Base-by-base conservation (phyloP, 176 grass and related monocot genomes). In the Oropetium thomaeum region DNA sequence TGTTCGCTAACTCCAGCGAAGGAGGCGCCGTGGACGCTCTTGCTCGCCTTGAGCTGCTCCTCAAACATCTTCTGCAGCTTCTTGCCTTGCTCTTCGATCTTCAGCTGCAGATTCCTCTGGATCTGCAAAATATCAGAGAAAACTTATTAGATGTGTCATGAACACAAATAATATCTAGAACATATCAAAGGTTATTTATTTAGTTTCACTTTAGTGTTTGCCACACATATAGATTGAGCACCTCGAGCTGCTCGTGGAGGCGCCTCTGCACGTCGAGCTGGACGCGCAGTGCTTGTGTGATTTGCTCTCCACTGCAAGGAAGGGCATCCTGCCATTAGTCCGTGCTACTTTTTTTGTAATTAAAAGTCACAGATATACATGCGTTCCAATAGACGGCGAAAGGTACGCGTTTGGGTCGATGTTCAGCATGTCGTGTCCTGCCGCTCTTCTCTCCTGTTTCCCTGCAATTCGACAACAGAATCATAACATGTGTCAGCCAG, bases 221-320 rank as follows among this genome's bases (percentile, higher is more conserved):
- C n/a, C n/a, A n/a, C n/a, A 49, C 41, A 59, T 32, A 39, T 54
- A 32, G 43, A 82, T 52, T 40, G 15, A 51, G 65, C 66, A 97
- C 94, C 94, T 93, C 88, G 1, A 97, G 88, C 79, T 97, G 94
- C 78, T 97, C 94, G 45, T 97, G 88, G 77, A 97, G 94, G n/a
- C 83, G 69, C 83, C 78, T 90, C 80, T 97, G 93, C 25, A 97
- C 90, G 68, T 93, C 90, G 37, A 93, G 84, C 73, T 97, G 93
- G 67, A 87, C 74, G 68, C 66, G 77, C 26, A 97, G 86, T 75
- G 94, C 88, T 78, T 97, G 88, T 6, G 94, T 91, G 71, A 93
- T 89, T 57, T 91, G 86, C 67, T 81, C 74, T 52, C 88, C 90
- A 83, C 94, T 97, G 65, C 82, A 71, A 13, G 57, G 14, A 59